Base-by-base conservation (phyloP, 176 grass and related monocot species). In the Musa acuminata region DNA sequence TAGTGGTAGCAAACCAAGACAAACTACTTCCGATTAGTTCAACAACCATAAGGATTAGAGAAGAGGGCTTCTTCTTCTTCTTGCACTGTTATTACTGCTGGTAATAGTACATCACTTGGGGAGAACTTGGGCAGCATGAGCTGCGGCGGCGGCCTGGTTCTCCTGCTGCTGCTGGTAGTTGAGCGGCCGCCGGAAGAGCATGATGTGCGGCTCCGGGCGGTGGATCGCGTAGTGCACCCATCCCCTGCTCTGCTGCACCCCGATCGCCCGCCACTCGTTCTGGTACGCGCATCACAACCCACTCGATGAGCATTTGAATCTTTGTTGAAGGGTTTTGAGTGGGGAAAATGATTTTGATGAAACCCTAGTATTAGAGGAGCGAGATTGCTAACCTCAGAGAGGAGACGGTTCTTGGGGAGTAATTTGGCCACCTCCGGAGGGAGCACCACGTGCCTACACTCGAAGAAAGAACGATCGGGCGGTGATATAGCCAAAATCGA, bases 161-260 rank as follows among this genome's bases (percentile, higher is more conserved):
- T 91, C 88, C 84, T 99, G 86, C 79, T 92, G 95, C 81, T 99
- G 91, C 84, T 99, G 96, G 83, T 79, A 92, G 96, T 99, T 99
- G 83, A 99, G 87, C n/a, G 96, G 57, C 55, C 96, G 88, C 76
- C 96, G 86, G 82, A 92, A 99, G 10, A 99, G 88, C 91, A 99
- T 99, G 91, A 99, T 99, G 81, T 99, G 96, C 17, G 88, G 91
- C 84, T 99, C 96, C 54, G 96, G 96, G 21, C 96, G 88, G 88
- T 99, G 96, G 70, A 99, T 91, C 72, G 96, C 91, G 73, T 99
- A 99, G 84, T 99, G 96, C 65, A 99, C 88, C 96, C 96, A 99
- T 21, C 96, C 96, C 53, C 96, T 82, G 81, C 96, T 99, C 88
- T 99, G 96, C 91, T 99, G 96, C 79, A 99, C 96, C 0, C 96